Conservation (phyloP, 192 early-diverging fungal species). For the Coemansia sp. region DNA sequence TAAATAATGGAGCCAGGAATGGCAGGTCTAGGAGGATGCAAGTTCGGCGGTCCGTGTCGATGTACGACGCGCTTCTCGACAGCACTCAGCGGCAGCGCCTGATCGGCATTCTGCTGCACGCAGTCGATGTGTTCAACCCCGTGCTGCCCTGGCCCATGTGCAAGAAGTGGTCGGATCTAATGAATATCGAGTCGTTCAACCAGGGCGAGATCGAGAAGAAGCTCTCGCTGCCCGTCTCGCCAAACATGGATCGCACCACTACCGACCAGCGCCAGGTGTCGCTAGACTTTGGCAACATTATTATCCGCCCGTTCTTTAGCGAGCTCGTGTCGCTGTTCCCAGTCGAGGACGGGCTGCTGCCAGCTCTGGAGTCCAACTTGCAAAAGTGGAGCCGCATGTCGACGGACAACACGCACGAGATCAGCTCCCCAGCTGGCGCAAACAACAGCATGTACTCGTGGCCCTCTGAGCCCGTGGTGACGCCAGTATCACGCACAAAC, state of each 20-base stretch:
- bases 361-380: constrained; percentile 45
- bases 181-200: constrained; percentile 84
- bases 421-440: constrained; percentile 40
- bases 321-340: constrained; percentile 81
- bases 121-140: constrained; percentile 89
- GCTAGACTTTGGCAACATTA: constrained; percentile 83
- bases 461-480: constrained; percentile 23
- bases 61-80: constrained; percentile 52
- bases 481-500: constrained; percentile 19
- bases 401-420: constrained; percentile 34
- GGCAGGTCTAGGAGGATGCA: constrained; percentile 29
- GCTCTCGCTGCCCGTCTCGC: constrained; percentile 76
- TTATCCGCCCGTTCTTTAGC: constrained; percentile 86
- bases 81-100: constrained; percentile 65
- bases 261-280: constrained; percentile 74
- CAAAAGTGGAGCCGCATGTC: constrained; percentile 51
- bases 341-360: constrained; percentile 62
- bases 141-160: constrained; percentile 83
- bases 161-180: constrained; percentile 87
- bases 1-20: not conserved
- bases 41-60: constrained; percentile 44
- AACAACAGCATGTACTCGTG: constrained; percentile 53
- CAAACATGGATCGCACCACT: constrained; percentile 85
- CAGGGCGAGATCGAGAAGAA: constrained; percentile 87
- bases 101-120: constrained; percentile 77